phyloP scores from a whole-genome alignment of 2,329 filamentous ascomycete genomes.

The Aureobasidium namibiae region DNA sequence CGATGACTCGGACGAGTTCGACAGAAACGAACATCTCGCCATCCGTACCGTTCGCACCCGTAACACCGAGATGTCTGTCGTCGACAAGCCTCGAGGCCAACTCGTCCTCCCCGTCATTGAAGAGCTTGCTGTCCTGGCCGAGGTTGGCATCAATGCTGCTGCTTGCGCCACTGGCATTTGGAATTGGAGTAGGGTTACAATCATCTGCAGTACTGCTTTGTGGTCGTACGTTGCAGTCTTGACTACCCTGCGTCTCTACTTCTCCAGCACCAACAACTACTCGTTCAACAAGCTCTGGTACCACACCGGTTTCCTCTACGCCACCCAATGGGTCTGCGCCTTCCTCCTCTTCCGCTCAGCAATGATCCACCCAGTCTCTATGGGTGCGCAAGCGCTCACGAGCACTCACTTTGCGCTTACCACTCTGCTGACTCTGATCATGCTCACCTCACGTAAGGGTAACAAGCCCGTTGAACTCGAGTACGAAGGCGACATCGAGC shows the following conservation, averaged over 20 bases:
- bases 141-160: conserved; percentile 61
- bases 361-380: conserved; percentile 66
- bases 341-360: conserved; percentile 76
- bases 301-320: conserved; percentile 81
- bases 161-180: conserved; percentile 55
- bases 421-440: conserved; percentile 65
- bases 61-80: conserved; percentile 40
- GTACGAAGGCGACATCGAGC: conserved; percentile 80
- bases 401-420: conserved; percentile 68
- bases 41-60: conserved; percentile 45
- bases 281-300: conserved; percentile 77
- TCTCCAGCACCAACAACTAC: conserved; percentile 51
- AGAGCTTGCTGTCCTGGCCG: conserved; percentile 61
- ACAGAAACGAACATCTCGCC: conserved; percentile 49
- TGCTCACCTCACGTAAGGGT: conserved; percentile 77
- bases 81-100: conserved; percentile 70
- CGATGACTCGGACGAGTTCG: conserved; percentile 46
- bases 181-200: conserved; percentile 39
- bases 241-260: conserved; percentile 60
- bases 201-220: conserved; percentile 58
- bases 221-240: conserved; percentile 79
- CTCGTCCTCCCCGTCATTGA: conserved; percentile 63
- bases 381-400: conserved; percentile 53
- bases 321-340: conserved; percentile 69
- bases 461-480: conserved; percentile 84